These are phyloP conservation scores for Auriscalpium microsporum DNA, from an alignment of 768 basidiomycete genomes.

Conservation along the genomic window DNA sequence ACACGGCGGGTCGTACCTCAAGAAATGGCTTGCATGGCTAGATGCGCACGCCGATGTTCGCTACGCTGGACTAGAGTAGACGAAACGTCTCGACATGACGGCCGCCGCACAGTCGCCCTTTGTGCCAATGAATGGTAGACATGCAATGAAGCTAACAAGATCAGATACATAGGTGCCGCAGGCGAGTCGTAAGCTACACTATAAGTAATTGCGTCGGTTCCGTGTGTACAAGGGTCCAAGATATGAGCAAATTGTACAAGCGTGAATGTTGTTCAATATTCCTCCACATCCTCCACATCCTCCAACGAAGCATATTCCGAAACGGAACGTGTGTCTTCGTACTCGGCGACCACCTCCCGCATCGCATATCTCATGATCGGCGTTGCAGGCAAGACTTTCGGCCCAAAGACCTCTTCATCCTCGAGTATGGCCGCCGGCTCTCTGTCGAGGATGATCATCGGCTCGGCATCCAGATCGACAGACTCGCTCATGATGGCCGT, in stretches of 20 bases:
- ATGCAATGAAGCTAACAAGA: too few relatives aligned
- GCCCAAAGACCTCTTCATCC: slow-evolving; percentile 54
- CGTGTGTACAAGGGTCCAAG: background rate
- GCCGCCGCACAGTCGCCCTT: background rate
- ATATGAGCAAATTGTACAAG: background rate
- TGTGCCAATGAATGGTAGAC: too few relatives aligned
- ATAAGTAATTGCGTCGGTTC: background rate
- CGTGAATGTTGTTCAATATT: background rate
- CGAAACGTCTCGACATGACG: background rate
- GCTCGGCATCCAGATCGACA: slow-evolving; percentile 30
- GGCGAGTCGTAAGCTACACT: too few relatives aligned
- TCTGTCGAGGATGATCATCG: slow-evolving; percentile 29
- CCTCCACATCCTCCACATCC: slow-evolving; percentile 52
- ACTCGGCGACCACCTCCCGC: slow-evolving; percentile 76
- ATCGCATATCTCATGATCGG: slow-evolving; percentile 82
- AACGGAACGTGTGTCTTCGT: slow-evolving; percentile 64
- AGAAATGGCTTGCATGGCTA: slow-evolving; percentile 86
- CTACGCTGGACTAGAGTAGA: slow-evolving; percentile 57
- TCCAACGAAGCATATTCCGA: slow-evolving; percentile 75
- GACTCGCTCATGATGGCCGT: slow-evolving; percentile 16
- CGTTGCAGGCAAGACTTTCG: slow-evolving; percentile 66
- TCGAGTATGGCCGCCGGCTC: slow-evolving; percentile 34
- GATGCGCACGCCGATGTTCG: slow-evolving; percentile 87
- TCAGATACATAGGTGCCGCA: too few relatives aligned
- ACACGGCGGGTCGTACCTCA: slow-evolving; percentile 78